A percentile compares a stretch with the other conserved stretches of the same genome.
Evolutionary conservation across 495 filamentous ascomycete species (phyloP).

Genomic region (Hyaloscypha variabilis): DNA sequence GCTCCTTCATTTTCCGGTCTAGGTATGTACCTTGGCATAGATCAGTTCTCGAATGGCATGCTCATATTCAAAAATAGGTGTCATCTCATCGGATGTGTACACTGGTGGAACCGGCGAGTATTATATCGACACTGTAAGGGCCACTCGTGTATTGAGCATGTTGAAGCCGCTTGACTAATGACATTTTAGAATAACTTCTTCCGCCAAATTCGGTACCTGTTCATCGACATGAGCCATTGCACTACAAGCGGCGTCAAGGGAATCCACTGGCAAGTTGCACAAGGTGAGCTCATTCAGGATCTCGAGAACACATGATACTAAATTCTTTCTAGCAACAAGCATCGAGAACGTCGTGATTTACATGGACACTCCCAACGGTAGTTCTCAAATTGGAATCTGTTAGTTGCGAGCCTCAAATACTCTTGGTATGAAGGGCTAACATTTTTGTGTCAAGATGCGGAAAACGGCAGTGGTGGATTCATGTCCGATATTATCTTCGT

Average conservation of each 20-base stretch:
- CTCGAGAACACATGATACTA: neutral
- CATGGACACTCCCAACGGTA: conserved; percentile 34
- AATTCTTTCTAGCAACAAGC: conserved; percentile 32
- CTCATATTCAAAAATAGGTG: neutral
- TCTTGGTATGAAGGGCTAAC: neutral
- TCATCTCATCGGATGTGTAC: neutral
- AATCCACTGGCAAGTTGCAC: conserved; percentile 48
- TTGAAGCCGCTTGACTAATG: neutral
- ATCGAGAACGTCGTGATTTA: conserved; percentile 43
- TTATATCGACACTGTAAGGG: neutral
- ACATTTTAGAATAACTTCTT: conserved; percentile 42
- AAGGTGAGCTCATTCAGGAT: conserved; percentile 10
- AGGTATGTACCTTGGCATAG: neutral
- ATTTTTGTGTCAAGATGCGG: conserved; percentile 29
- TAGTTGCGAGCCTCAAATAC: neutral
- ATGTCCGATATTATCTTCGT: conserved; percentile 31
- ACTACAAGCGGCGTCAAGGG: conserved; percentile 13
- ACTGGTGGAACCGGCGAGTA: neutral
- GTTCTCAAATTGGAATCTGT: neutral
- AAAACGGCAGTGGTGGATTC: conserved; percentile 45
- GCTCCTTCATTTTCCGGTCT: conserved; percentile 13
- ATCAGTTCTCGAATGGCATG: neutral
- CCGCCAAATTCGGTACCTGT: conserved; percentile 47
- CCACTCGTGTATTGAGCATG: neutral
- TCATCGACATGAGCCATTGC: conserved; percentile 38